Base-by-base conservation (phyloP, 2,329 filamentous ascomycete species). In the Exophiala sideris region DNA sequence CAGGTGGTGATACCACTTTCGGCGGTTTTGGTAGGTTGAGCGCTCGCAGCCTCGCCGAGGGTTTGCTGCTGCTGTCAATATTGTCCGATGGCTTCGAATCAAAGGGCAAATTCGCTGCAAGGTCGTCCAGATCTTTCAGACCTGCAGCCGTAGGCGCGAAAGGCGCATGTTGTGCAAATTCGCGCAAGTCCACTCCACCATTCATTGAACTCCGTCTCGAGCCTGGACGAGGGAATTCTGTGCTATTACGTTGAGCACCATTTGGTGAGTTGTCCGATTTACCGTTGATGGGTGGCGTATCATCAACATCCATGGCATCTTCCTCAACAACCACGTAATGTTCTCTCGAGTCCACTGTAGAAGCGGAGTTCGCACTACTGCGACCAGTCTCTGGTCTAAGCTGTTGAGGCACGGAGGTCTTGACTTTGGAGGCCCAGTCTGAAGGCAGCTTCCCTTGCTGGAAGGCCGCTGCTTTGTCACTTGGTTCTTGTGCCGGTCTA, bases 61-160 rank as follows among this genome's bases (percentile, higher is more conserved):
- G 14, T 50, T 74, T 73, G 5, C 70, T 72, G 5, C 73, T 74
- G 24, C 76, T 68, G 3, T 71, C 70, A 4, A 60, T 49, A 7
- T 50, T 56, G 5, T 56, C 54, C 18, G 76, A 73, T 2, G 82
- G 65, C 38, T 77, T 73, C 1, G 83, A 85, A 54, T 79, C 68
- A 64, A 85, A 86, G 3, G 83, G 83, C 2, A 86, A 71, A 1
- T 73, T 78, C 7, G 74, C 71, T 38, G 71, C 72, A 36, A 86
- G 70, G 51, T 82, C 79, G 24, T 75, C 72, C 18, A 86, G 65
- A 49, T 78, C 76, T 20, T 76, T 70, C 14, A 85, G 73, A 7
- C 81, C 80, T 14, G 65, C 66, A 45, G 68, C 73, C 41, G 75
- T 73, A 5, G 74, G 67, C 39, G 69, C 66, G 45, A 83, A 77